Evolutionary conservation across 768 basidiomycete species (phyloP), one percentile per base, ranked within the genome.

Genomic region (Thelephora ganbajun): DNA sequence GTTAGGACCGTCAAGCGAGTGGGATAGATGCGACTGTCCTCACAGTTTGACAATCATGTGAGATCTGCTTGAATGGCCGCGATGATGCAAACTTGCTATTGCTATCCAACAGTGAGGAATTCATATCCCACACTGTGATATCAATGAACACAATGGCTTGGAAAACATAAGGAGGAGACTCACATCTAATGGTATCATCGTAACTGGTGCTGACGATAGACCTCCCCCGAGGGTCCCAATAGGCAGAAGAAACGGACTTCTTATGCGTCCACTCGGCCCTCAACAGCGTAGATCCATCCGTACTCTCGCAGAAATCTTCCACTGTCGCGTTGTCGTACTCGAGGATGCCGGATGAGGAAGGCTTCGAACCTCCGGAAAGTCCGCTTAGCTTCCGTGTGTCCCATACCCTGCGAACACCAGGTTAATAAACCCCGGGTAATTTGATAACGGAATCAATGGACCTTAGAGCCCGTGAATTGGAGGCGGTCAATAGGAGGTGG

Each of bases 181-280:
- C 56, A 89, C 88, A 55, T 55, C 84, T 69, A 33, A 91, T 53
- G 2, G 71, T 74, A 63, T 91, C 80, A 53, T 91, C 88, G 53
- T 91, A 91, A 59, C 80, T 80, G 4, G 88, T 91, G 60, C 84
- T 88, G 43, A 90, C 79, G 50, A 91, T 79, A 45, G 75, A 69
- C 22, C 83, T 73, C 2, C 88, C 88, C 48, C 80, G 69, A 2
- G 86, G 76, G 61, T 90, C 86, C 88, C 88, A 91, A 54, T 82
- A 89, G 0, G 83, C 88, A 13, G 88, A 79, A 51, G 80, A 89
- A 41, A 78, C 83, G 13, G 83, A 83, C 59, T 85, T 84, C 48
- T 75, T 72, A 56, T 91, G 88, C 12, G 59, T 60, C 69, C 74
- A 82, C 55, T 81, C 77, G 2, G 69, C 81, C 4, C 83, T 77